phyloP scores from a whole-genome alignment of 2,329 filamentous ascomycete genomes.

The Hypoxylon sp. region DNA sequence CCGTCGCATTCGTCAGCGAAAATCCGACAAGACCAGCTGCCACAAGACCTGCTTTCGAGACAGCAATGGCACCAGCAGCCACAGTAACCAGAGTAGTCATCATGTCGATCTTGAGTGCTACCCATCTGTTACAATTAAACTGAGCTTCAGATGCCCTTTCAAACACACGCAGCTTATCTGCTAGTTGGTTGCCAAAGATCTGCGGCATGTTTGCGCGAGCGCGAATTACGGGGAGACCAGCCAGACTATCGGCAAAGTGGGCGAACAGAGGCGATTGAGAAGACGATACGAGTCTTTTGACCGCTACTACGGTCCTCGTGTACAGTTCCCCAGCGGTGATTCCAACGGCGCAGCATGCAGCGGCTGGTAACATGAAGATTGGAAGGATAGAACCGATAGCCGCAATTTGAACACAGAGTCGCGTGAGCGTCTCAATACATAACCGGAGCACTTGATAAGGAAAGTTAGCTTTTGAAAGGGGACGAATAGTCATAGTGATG shows the following conservation, averaged over 20 bases:
- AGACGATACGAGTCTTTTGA: slow-evolving; percentile 60
- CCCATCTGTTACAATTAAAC: slow-evolving; percentile 72
- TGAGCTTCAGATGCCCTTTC: slow-evolving; percentile 64
- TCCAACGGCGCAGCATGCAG: slow-evolving; percentile 57
- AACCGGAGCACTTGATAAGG: slow-evolving; percentile 58
- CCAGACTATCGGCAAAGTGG: slow-evolving; percentile 68
- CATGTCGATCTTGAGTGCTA: slow-evolving; percentile 68
- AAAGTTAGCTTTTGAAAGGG: slow-evolving; percentile 12
- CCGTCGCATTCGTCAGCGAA: slow-evolving; percentile 70
- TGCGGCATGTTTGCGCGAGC: slow-evolving; percentile 64
- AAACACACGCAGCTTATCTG: slow-evolving; percentile 64
- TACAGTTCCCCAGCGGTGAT: slow-evolving; percentile 61
- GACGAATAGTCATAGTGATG: neutral
- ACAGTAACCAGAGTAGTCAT: slow-evolving; percentile 67
- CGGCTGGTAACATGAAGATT: slow-evolving; percentile 60
- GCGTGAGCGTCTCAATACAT: slow-evolving; percentile 58
- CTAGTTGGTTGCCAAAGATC: slow-evolving; percentile 65
- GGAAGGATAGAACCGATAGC: slow-evolving; percentile 61
- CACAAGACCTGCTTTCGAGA: slow-evolving; percentile 62
- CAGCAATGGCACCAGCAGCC: slow-evolving; percentile 67
- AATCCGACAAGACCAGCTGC: slow-evolving; percentile 69
- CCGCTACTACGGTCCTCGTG: slow-evolving; percentile 60
- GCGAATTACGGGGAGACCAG: slow-evolving; percentile 67
- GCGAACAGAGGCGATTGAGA: slow-evolving; percentile 69
- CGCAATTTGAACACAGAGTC: slow-evolving; percentile 55